phyloP scores from a whole-genome alignment of 2,329 filamentous ascomycete species.

The Clonostachys byssicola region DNA sequence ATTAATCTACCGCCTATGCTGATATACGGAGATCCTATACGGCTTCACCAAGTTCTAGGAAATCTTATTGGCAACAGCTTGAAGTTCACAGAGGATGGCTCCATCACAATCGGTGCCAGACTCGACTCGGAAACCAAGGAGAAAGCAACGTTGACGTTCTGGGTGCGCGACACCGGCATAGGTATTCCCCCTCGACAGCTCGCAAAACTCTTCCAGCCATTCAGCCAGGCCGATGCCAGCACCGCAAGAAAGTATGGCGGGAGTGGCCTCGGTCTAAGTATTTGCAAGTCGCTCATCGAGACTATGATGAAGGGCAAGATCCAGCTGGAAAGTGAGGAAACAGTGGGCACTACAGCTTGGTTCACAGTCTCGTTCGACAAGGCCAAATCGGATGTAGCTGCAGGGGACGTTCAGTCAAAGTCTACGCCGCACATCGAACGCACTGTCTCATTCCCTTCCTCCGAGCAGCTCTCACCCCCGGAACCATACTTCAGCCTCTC shows the following conservation, averaged over 20 bases:
- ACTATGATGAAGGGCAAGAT: conserved; percentile 88
- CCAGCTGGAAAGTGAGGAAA: conserved; percentile 72
- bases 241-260: conserved; percentile 89
- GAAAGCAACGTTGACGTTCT: conserved; percentile 73
- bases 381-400: conserved; percentile 57
- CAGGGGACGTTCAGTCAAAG: conserved; percentile 44
- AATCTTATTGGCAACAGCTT: conserved; percentile 91
- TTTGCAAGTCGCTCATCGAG: conserved; percentile 92
- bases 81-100: conserved; percentile 87
- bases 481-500: conserved; percentile 62
- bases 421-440: conserved; percentile 5
- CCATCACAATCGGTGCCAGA: conserved; percentile 76
- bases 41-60: conserved; percentile 65
- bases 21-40: conserved; percentile 62
- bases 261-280: conserved; percentile 85
- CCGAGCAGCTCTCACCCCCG: conserved; percentile 30
- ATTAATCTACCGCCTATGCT: conserved; percentile 73
- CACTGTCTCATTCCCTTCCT: conserved; percentile 15
- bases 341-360: conserved; percentile 65
- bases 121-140: conserved; percentile 68
- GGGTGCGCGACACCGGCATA: conserved; percentile 86
- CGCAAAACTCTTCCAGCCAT: conserved; percentile 84
- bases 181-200: conserved; percentile 81
- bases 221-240: conserved; percentile 87
- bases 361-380: conserved; percentile 88